Base-by-base conservation (phyloP, 1,284 basidiomycete species). In the Fistulinella staudtii region DNA sequence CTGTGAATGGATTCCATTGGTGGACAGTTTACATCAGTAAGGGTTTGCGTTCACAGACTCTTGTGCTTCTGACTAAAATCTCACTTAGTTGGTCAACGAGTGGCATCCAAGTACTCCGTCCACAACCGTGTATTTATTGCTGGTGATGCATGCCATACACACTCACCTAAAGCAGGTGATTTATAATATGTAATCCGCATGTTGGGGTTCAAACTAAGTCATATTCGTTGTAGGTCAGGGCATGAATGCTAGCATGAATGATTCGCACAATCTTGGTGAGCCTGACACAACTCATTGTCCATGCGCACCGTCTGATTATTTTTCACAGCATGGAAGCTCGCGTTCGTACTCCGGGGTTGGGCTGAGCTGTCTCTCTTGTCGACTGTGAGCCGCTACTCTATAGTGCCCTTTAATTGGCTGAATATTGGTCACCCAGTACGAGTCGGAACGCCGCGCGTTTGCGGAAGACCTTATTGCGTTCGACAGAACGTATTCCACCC, bases 241-340 rank as follows among this genome's bases (percentile, higher is more conserved):
- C 5, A 86, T 86, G 85, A 87, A 87, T 50, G 82, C 82, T 5
- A 71, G 71, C 24, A 75, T 77, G 67, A 74, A 73, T 49, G 75
- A 77, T 43, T 60, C 69, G 4, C 74, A 71, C 54, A 74, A 76
- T 36, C 56, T 67, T 61, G 52, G 57, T 62, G 39, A 36, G 45
- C 15, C 9, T 11, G 20, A 3, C 5, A 46, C 22, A n/a, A 11
- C 38, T 13, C 24, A 2, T 27, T 4, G 13, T 29, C 14, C 0
- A 5, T 6, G 10, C 5, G 2, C 8, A 17, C 5, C 17, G 38
- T 25, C 39, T 44, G 17, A 39, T 5, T 13, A 11, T 11, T 6
- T 4, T 36, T 48, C 43, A 10, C 20, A 71, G 74, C 70, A 3
- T 82, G 79, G 79, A 84, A 83, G 59, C 56, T 85, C 28, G 69